Evolutionary conservation across 345 rosid species (phyloP), one percentile per base, ranked within the genome.

Genomic region (Populus simonii): DNA sequence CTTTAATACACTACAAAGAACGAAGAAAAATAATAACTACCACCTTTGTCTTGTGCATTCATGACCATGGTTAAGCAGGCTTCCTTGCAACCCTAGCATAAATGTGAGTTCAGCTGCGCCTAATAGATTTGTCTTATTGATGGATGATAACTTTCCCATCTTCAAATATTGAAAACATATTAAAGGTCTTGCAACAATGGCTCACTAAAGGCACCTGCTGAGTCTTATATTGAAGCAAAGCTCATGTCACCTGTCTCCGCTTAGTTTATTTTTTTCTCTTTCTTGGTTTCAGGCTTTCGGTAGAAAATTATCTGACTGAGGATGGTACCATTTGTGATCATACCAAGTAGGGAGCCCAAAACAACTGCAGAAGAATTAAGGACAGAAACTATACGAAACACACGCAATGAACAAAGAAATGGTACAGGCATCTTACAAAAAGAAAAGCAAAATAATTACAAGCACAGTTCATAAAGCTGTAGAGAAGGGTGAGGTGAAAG

Each of bases 351-450:
- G 35, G 87, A 84, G 67, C 89, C 89, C 88, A 84, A 20, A 74
- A 89, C 72, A 83, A 94, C 97, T 94, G 83, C 59, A 69, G 36
- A 36, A 69, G 31, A 29, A 83, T 89, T 69, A 74, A 89, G 89
- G 86, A 85, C 62, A 84, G 43, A 71, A 47, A 47, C 51, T 47
- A 47, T 13, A 4, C 6, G 6, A 47, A 13, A 4, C 51, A 45
- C 17, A 79, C 76, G 18, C 51, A 18, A 66, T 73, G 23, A 53
- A n/a, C 35, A 68, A 6, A 27, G 9, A 53, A 20, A 29, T 23
- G 55, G 49, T 13, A 38, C 8, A 10, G 3, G 66, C 9, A 18
- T 12, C 53, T 47, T 17, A 78, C 36, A 25, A 45, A 49, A 2
- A 41, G 18, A 9, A 25, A 68, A 55, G 31, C 70, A 63, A 45